These are phyloP conservation scores for Nannizzia gypsea DNA, from an alignment of 2,329 filamentous ascomycete genomes.

Conservation along the genomic window DNA sequence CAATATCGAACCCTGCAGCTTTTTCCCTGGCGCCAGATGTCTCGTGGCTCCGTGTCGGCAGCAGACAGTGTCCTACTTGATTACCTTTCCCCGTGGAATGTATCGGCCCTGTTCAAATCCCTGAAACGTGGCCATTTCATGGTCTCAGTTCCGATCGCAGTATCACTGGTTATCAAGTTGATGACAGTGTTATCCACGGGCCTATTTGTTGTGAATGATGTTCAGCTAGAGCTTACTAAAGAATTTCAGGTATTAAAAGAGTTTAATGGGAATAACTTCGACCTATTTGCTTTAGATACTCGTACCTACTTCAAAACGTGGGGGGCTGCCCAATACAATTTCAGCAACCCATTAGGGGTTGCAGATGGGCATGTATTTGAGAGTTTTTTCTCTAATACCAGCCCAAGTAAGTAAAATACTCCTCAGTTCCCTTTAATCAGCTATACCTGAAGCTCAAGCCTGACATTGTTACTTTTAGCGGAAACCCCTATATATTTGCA, in stretches of 20 bases:
- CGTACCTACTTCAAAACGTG: not conserved
- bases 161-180: not conserved
- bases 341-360: not conserved
- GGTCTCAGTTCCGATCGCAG: conserved; percentile 8
- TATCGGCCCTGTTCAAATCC: conserved; percentile 8
- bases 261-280: not conserved
- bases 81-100: conserved; percentile 11
- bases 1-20: conserved; percentile 13
- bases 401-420: not conserved
- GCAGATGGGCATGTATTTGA: not conserved
- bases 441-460: too few species aligned
- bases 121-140: conserved; percentile 10
- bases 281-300: not conserved
- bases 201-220: not conserved
- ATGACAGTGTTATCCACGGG: conserved; percentile 2
- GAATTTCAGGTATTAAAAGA: not conserved
- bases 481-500: not conserved
- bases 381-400: not conserved
- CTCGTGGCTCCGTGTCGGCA: conserved; percentile 1
- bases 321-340: not conserved
- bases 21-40: conserved; percentile 13
- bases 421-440: too few species aligned
- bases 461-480: too few species aligned
- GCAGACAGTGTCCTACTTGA: conserved; percentile 12
- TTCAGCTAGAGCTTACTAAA: not conserved